Evolutionary conservation across 257 asterid genomes (phyloP).

Genomic region (Solanum neorickii): DNA sequence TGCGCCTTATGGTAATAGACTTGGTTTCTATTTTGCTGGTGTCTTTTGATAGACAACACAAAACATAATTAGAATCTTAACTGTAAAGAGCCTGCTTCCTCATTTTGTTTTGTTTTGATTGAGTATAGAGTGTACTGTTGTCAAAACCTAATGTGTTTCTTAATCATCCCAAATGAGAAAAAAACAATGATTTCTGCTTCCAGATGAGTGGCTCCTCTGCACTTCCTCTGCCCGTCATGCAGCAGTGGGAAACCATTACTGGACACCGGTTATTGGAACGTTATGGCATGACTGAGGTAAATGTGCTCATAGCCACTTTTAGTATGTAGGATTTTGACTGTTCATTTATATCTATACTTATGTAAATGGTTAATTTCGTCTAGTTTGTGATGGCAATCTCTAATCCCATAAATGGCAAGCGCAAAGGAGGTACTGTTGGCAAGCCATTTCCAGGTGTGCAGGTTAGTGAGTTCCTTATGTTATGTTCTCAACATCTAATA

Average conservation of each 20-base stretch:
- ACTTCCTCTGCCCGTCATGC: constrained; percentile 95
- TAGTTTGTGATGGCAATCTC: constrained; percentile 97
- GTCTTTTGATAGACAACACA: not conserved
- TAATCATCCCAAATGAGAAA: not conserved
- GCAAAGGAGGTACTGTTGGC: constrained; percentile 97
- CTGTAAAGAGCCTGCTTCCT: not conserved
- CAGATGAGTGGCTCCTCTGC: constrained; percentile 99
- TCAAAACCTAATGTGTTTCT: not conserved
- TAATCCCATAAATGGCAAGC: constrained; percentile 65
- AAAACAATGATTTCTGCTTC: not conserved
- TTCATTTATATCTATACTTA: not conserved
- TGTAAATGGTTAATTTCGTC: constrained; percentile 1
- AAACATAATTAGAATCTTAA: not conserved
- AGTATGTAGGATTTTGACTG: not conserved
- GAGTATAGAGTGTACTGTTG: not conserved
- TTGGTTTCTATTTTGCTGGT: not conserved
- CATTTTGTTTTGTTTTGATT: not conserved
- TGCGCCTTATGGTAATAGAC: constrained; percentile 84
- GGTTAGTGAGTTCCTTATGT: constrained; percentile 35
- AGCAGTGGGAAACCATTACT: constrained; percentile 87
- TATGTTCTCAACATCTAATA: not conserved
- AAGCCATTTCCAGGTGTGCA: constrained; percentile 83
- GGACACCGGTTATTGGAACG: constrained; percentile 85
- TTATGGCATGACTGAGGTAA: constrained; percentile 97
- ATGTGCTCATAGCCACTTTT: not conserved